These are phyloP conservation scores for Paecilomyces niveus DNA, from an alignment of 2,329 filamentous ascomycete genomes.

Conservation along the genomic window DNA sequence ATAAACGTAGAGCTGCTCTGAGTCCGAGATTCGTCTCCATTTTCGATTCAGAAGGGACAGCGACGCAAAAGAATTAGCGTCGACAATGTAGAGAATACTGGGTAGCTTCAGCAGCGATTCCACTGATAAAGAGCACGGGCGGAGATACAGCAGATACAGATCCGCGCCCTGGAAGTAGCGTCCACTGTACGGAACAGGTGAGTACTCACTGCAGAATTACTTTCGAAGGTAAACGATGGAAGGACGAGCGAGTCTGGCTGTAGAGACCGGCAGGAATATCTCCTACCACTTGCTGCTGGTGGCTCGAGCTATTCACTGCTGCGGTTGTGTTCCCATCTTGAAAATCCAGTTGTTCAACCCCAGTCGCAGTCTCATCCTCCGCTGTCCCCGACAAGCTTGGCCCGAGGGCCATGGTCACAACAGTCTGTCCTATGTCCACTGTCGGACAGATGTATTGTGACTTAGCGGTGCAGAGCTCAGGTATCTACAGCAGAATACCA, in stretches of 20 bases:
- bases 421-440: neutral
- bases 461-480: neutral
- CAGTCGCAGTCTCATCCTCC: neutral
- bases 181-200: neutral
- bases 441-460: neutral
- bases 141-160: slow-evolving; percentile 1
- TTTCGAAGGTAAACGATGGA: slow-evolving; percentile 18
- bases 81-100: slow-evolving; percentile 41
- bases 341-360: neutral
- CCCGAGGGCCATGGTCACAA: neutral
- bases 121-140: slow-evolving; percentile 1
- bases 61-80: slow-evolving; percentile 42
- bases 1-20: slow-evolving; percentile 37
- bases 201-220: slow-evolving; percentile 23
- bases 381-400: neutral
- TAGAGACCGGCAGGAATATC: neutral
- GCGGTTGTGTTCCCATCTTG: neutral
- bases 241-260: slow-evolving; percentile 3
- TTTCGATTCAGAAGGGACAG: slow-evolving; percentile 36
- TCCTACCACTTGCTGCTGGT: neutral
- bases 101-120: slow-evolving; percentile 11
- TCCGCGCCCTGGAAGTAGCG: neutral
- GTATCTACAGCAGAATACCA: neutral
- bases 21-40: slow-evolving; percentile 39
- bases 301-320: neutral